Evolutionary conservation across 495 filamentous ascomycete species (phyloP).

Genomic region (Entonaema liquescens): DNA sequence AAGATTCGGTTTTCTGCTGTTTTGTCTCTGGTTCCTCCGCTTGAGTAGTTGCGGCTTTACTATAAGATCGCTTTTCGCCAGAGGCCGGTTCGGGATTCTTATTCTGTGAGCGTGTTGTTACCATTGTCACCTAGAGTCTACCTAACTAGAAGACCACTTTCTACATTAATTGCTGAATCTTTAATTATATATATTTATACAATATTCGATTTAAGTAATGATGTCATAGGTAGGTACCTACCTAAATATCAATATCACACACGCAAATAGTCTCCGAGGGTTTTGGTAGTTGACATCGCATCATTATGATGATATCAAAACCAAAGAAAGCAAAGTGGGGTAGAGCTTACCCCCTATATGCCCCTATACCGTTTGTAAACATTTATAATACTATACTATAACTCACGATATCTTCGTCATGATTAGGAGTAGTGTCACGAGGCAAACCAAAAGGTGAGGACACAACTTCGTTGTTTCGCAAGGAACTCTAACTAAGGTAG

Average conservation of each 20-base stretch:
- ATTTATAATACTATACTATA: background rate
- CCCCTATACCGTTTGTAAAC: background rate
- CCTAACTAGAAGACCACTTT: background rate
- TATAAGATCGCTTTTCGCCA: conserved; percentile 18
- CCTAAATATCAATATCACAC: background rate
- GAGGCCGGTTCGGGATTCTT: background rate
- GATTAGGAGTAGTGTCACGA: background rate
- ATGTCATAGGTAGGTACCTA: background rate
- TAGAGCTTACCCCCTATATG: background rate
- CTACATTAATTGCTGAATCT: background rate
- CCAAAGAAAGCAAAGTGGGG: background rate
- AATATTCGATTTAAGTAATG: background rate
- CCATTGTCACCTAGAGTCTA: background rate
- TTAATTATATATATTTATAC: background rate
- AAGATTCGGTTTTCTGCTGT: background rate
- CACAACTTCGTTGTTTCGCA: too few species aligned
- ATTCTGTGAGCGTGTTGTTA: conserved; percentile 16
- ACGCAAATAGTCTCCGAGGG: background rate
- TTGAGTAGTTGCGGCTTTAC: background rate
- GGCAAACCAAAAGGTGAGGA: too few species aligned
- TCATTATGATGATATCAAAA: conserved; percentile 15
- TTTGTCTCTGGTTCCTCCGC: conserved; percentile 1
- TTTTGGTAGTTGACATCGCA: background rate
- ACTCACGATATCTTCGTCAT: background rate
- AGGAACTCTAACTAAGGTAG: too few species aligned